Conservation (phyloP, 768 basidiomycete genomes). For the Scleroderma bovista region DNA sequence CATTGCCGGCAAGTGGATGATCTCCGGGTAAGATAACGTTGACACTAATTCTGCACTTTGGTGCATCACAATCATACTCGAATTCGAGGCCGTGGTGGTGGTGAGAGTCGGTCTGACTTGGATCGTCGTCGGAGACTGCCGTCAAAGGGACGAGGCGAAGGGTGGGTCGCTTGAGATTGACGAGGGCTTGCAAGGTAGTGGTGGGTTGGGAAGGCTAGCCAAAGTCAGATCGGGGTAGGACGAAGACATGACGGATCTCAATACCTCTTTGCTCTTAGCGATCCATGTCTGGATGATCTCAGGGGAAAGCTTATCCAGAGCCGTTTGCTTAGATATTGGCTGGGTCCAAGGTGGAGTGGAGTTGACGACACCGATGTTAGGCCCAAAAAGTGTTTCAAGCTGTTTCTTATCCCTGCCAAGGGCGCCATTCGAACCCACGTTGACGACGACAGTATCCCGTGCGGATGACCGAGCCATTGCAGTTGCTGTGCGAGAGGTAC, state of each 20-base stretch:
- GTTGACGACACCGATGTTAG: conserved; percentile 76
- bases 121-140: conserved; percentile 40
- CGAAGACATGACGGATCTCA: neutral
- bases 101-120: conserved; percentile 40
- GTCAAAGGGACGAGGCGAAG: conserved; percentile 68
- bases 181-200: conserved; percentile 89
- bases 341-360: conserved; percentile 69
- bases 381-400: conserved; percentile 79
- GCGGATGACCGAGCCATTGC: conserved; percentile 40
- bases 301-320: conserved; percentile 69
- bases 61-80: conserved; percentile 87
- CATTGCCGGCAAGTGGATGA: conserved; percentile 47
- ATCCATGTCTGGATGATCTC: conserved; percentile 83
- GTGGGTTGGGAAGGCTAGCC: conserved; percentile 72
- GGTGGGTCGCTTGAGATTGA: conserved; percentile 90
- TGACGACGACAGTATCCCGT: conserved; percentile 22
- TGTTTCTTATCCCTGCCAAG: conserved; percentile 55
- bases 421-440: conserved; percentile 11
- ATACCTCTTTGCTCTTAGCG: conserved; percentile 80
- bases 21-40: conserved; percentile 66
- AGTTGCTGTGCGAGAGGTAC: conserved; percentile 41
- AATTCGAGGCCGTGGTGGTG: conserved; percentile 82
- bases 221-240: conserved; percentile 2
- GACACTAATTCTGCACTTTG: conserved; percentile 76
- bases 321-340: conserved; percentile 52